Evolutionary conservation across 345 rosid genomes (phyloP), one percentile per base, ranked within the genome.

Genomic region (Brassica incana): DNA sequence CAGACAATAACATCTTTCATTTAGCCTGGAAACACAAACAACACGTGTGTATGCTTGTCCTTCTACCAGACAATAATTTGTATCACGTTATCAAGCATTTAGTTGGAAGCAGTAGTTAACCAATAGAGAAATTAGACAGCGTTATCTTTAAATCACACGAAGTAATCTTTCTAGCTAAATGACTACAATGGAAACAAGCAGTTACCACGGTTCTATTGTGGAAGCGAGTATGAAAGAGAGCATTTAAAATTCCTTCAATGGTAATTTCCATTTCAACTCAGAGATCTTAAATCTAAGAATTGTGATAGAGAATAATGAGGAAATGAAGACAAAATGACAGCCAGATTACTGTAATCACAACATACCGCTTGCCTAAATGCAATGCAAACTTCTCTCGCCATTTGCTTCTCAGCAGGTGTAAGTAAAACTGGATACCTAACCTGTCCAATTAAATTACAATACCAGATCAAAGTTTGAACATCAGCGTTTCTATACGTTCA

Each of bases 281-380:
- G 27, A 0, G 5, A 43, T 45, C 25, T 32, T 45, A 14, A 43
- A 1, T 45, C 45, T 23, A 73, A n/a, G 30, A 45, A 35, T 48
- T 74, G 16, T 16, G 27, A 63, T 7, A 48, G 61, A 33, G 11
- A 79, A 38, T 62, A 12, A 79, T 3, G 48, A 43, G 16, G 16
- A 48, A 4, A 0, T 11, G 6, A 48, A 48, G 58, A 50, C 58
- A 50, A 0, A 50, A n/a, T 50, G 18, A n/a, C 58, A 50, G 58
- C 58, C 58, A 50, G 58, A 50, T 61, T 15, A 73, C 4, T 63
- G 50, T 12, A 62, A 63, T 30, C 30, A 12, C 9, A 75, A 80
- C 96, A 77, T 87, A 95, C 99, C 88, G 86, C 92, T 85, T 95
- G 99, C 84, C 99, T 88, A 88, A 95, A 95, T 36, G 99, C 98